These are phyloP conservation scores for Monascus ruber DNA, from an alignment of 2,329 filamentous ascomycete species.

Conservation along the genomic window DNA sequence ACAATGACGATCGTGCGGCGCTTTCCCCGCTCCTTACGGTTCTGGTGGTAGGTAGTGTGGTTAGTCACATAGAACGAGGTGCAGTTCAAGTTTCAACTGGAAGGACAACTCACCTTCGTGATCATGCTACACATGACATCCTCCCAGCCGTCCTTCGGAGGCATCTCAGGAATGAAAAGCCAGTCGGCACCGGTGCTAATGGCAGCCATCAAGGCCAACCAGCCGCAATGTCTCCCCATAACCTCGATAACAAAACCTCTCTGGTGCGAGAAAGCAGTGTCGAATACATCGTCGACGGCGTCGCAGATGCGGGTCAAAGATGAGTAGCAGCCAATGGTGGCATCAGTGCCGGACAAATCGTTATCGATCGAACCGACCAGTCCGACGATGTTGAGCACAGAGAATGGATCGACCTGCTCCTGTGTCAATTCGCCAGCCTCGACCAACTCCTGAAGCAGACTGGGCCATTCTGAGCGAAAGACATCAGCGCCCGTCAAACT, in stretches of 20 bases:
- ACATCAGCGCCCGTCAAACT: constrained; percentile 90
- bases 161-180: constrained; percentile 92
- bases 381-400: constrained; percentile 88
- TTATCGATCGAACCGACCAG: constrained; percentile 97
- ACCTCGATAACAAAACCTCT: constrained; percentile 96
- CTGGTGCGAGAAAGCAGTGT: constrained; percentile 92
- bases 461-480: constrained; percentile 87
- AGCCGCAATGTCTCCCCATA: constrained; percentile 96
- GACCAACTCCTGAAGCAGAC: constrained; percentile 75
- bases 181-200: constrained; percentile 94
- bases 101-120: constrained; percentile 43
- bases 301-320: constrained; percentile 88
- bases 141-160: constrained; percentile 76
- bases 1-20: constrained; percentile 97
- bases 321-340: constrained; percentile 94
- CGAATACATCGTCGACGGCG: constrained; percentile 83
- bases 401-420: constrained; percentile 64
- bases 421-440: constrained; percentile 56
- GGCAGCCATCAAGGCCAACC: constrained; percentile 91
- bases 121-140: constrained; percentile 76
- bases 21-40: constrained; percentile 71
- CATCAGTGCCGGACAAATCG: constrained; percentile 91
- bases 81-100: constrained; percentile 1
- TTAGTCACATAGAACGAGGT: constrained; percentile 10
- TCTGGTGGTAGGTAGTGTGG: constrained; percentile 41